These are phyloP conservation scores for Tothia fuscella DNA, from an alignment of 2,329 filamentous ascomycete genomes.

Conservation along the genomic window DNA sequence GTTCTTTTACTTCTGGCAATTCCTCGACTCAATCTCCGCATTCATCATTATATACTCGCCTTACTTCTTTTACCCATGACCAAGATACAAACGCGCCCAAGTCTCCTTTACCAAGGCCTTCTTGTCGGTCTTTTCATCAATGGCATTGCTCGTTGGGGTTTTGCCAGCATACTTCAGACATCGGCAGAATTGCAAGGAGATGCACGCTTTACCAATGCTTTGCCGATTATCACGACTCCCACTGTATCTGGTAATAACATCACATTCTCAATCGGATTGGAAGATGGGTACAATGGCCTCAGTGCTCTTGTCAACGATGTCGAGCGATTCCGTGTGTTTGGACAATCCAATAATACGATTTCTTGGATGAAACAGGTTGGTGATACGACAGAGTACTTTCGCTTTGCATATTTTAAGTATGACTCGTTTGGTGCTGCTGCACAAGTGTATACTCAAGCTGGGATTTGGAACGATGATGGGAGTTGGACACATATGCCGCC, in stretches of 20 bases:
- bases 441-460: no score
- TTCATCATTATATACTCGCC: constrained; percentile 20
- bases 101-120: constrained; percentile 23
- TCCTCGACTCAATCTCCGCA: constrained; percentile 9
- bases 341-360: not conserved
- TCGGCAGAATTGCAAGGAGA: not conserved
- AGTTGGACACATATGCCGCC: no score
- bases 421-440: constrained; percentile 16
- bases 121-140: constrained; percentile 24
- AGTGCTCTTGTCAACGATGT: constrained; percentile 17
- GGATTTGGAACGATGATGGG: no score
- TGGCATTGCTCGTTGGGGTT: constrained; percentile 26
- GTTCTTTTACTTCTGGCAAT: constrained; percentile 5
- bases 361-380: constrained; percentile 12
- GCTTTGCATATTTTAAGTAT: constrained; percentile 21
- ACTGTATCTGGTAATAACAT: no score
- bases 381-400: constrained; percentile 22
- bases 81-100: constrained; percentile 22
- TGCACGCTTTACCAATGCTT: not conserved
- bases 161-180: constrained; percentile 16
- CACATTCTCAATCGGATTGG: not conserved
- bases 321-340: constrained; percentile 11
- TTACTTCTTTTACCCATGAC: constrained; percentile 24
- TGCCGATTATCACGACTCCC: not conserved
- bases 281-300: constrained; percentile 11